Percentiles rank a stretch among this genome's conserved stretches.
Evolutionary conservation across 2,329 filamentous ascomycete species (phyloP).

Genomic region (Anthostomella pinea): DNA sequence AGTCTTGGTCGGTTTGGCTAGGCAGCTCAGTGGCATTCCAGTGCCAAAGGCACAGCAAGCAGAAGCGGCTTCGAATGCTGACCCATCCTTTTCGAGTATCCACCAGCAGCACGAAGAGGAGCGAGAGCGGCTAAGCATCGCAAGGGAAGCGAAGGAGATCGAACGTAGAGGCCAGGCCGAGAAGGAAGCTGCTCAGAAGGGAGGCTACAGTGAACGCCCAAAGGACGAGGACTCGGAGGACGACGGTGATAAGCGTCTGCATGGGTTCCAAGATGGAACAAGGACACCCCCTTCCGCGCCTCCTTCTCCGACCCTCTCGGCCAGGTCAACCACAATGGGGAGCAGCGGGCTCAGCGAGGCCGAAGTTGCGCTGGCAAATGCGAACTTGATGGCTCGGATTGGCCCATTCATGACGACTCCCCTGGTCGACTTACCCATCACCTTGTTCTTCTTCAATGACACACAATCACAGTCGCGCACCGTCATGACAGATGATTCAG

Average conservation of each 20-base stretch:
- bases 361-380: conserved; percentile 77
- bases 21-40: conserved; percentile 83
- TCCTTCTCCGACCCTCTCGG: conserved; percentile 41
- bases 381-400: conserved; percentile 82
- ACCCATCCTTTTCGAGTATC: conserved; percentile 26
- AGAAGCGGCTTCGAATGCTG: conserved; percentile 17
- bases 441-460: conserved; percentile 93
- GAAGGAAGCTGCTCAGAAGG: conserved; percentile 65
- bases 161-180: conserved; percentile 69
- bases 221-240: conserved; percentile 42
- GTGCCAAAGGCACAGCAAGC: conserved; percentile 51
- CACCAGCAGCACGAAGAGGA: conserved; percentile 47
- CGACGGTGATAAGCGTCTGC: conserved; percentile 31
- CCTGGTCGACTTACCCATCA: conserved; percentile 73
- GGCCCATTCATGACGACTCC: conserved; percentile 88
- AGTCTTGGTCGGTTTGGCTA: conserved; percentile 79
- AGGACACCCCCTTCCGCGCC: conserved; percentile 35
- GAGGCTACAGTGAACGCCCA: conserved; percentile 70
- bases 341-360: conserved; percentile 64
- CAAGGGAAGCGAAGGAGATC: conserved; percentile 73
- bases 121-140: conserved; percentile 63
- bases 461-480: conserved; percentile 77
- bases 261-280: conserved; percentile 7
- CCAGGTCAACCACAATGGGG: conserved; percentile 32
- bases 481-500: conserved; percentile 80